Conservation (phyloP, 352 stramenopile species). For the Globisporangium iwayamae region DNA sequence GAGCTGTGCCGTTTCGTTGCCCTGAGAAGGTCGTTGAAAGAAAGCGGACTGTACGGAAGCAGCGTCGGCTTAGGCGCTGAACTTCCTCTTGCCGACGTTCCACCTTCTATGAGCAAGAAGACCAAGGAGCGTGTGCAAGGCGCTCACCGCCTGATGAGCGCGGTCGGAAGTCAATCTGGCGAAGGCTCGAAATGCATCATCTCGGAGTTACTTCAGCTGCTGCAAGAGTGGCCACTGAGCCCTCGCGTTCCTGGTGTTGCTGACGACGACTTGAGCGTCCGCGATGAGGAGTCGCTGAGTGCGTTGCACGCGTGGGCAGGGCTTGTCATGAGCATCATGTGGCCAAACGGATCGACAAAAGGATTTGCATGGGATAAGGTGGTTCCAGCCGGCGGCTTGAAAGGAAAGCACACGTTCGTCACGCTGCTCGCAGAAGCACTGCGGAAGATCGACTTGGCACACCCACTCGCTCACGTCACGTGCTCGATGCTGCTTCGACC, state of each 20-base stretch:
- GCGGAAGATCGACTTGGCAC: constrained; percentile 70
- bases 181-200: constrained; percentile 80
- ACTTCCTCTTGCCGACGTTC: constrained; percentile 29
- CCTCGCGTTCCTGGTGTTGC: constrained; percentile 5
- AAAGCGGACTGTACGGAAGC: constrained; percentile 45
- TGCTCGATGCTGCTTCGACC: constrained; percentile 81
- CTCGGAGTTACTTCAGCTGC: constrained; percentile 60
- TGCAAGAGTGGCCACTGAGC: constrained; percentile 58
- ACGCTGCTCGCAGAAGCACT: constrained; percentile 71
- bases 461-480: constrained; percentile 69
- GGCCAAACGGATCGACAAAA: constrained; percentile 75
- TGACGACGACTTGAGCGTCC: constrained; percentile 34
- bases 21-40: constrained; percentile 46
- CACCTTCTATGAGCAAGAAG: constrained; percentile 34
- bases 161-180: constrained; percentile 62
- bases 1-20: constrained; percentile 68
- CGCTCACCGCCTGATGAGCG: constrained; percentile 63
- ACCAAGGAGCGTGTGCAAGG: constrained; percentile 60
- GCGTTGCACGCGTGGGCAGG: constrained; percentile 80
- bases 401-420: constrained; percentile 77
- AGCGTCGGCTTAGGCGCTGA: constrained; percentile 29
- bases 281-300: constrained; percentile 67
- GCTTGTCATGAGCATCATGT: constrained; percentile 86
- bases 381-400: constrained; percentile 56
- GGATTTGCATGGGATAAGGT: constrained; percentile 81